phyloP scores from a whole-genome alignment of 2,329 filamentous ascomycete genomes.

The Cercospora sojina region DNA sequence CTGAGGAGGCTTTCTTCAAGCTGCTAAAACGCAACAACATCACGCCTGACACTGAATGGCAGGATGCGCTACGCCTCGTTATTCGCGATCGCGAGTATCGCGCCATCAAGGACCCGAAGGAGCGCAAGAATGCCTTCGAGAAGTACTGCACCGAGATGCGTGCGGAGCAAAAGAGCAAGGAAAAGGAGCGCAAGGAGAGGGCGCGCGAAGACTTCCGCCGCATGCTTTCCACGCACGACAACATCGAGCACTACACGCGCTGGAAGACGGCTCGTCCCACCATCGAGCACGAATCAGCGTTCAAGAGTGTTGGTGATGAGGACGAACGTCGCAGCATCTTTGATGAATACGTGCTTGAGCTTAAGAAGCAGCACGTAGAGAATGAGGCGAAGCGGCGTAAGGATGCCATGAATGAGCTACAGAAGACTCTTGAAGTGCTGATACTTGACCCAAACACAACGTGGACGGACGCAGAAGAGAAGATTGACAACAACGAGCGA shows the following conservation, averaged over 20 bases:
- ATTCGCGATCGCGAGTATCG: conserved; percentile 92
- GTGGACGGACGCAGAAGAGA: conserved; percentile 85
- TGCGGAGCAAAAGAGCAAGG: conserved; percentile 88
- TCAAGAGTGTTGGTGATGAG: conserved; percentile 85
- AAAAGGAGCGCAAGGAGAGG: conserved; percentile 89
- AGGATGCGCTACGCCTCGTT: conserved; percentile 79
- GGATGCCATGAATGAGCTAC: conserved; percentile 79
- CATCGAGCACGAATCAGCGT: conserved; percentile 92
- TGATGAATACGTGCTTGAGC: conserved; percentile 83
- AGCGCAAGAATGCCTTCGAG: conserved; percentile 86
- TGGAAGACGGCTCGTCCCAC: conserved; percentile 96
- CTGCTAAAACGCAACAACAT: conserved; percentile 81
- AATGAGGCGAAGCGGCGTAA: conserved; percentile 70
- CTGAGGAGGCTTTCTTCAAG: conserved; percentile 90
- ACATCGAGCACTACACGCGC: conserved; percentile 94
- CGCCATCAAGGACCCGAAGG: conserved; percentile 86
- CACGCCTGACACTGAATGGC: conserved; percentile 89
- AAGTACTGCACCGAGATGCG: conserved; percentile 91
- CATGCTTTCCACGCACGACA: conserved; percentile 94
- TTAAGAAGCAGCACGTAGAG: conserved; percentile 78
- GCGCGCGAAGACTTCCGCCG: conserved; percentile 89
- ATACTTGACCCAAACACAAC: conserved; percentile 89
- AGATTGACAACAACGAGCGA: conserved; percentile 73
- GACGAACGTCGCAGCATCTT: conserved; percentile 85
- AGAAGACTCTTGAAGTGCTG: conserved; percentile 72